Evolutionary conservation across 2,329 filamentous ascomycete genomes (phyloP), one percentile per base, ranked within the genome.

Genomic region (Stagonosporopsis rhizophila): DNA sequence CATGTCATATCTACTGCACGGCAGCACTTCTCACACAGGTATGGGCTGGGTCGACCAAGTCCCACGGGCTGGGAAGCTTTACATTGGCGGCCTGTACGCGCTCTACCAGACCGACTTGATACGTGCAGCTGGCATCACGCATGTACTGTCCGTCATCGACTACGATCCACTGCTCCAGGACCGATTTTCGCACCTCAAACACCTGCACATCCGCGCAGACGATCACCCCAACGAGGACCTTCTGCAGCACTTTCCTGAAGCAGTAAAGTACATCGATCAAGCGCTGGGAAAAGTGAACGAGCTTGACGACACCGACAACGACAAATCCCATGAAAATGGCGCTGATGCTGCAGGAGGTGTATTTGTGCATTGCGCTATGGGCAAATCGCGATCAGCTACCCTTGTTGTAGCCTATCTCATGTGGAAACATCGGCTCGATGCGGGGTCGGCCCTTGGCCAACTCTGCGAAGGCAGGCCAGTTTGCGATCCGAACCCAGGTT

Each of bases 81-180:
- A 75, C 69, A 78, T 79, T 44, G 77, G 77, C 54, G 77, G 77
- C 27, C 66, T 79, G 3, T 74, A 77, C 53, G 77, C 77, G 1
- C 62, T 79, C 2, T 78, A 79, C 59, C 73, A 77, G 56, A 72
- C 71, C 2, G 68, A 76, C 56, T 66, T 77, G 8, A 71, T 75
- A 46, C 50, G 58, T 9, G 59, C 62, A 3, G 70, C 70, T 2
- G 65, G 66, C 4, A 72, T 75, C 17, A 75, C 72, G 0, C 71
- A 75, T 34, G 71, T 75, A 0, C 53, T 74, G 1, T 69, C 64
- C 0, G 67, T 74, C 9, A 70, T 75, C 3, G 71, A 75, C 34
- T 75, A 75, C 48, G 70, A 72, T 12, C 64, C 70, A 0, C 22
- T 67, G 28, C 60, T 73, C 0, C 62, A 65, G 14, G 66, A 72